Evolutionary conservation across 371 early-diverging fungal species (phyloP).

Genomic region (Nematocida displodere): DNA sequence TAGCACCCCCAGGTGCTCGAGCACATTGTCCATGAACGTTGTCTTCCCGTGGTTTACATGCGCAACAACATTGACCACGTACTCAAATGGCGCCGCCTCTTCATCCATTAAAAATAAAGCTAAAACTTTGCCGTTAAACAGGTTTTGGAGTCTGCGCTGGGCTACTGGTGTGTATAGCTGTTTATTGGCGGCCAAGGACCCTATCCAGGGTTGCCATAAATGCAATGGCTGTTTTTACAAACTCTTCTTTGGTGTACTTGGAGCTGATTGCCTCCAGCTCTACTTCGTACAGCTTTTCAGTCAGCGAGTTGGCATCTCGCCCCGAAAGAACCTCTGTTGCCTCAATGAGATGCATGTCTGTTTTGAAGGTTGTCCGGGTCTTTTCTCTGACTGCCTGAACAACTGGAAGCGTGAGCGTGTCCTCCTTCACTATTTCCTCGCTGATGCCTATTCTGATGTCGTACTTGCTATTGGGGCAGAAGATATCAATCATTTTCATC

Average conservation of each 20-base stretch:
- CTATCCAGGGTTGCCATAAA: neutral
- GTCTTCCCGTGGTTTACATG: constrained; percentile 97
- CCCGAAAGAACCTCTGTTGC: constrained; percentile 2
- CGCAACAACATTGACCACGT: constrained; percentile 74
- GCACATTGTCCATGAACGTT: constrained; percentile 87
- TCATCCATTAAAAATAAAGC: neutral
- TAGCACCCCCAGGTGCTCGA: constrained; percentile 92
- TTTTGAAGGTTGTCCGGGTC: neutral
- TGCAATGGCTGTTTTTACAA: constrained; percentile 17
- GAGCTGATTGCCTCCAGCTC: constrained; percentile 42
- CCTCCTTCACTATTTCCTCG: constrained; percentile 44
- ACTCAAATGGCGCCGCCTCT: constrained; percentile 1
- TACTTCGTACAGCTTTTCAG: constrained; percentile 14
- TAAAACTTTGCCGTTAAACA: no score
- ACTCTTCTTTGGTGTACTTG: neutral
- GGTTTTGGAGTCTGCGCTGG: no score
- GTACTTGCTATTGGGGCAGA: constrained; percentile 26
- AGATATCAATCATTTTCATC: constrained; percentile 18
- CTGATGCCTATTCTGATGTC: constrained; percentile 42
- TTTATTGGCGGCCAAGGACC: no score
- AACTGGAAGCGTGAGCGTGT: neutral
- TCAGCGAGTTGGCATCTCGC: neutral
- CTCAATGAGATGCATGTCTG: constrained; percentile 20
- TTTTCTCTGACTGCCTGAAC: constrained; percentile 4
- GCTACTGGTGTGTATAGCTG: no score